phyloP scores from a whole-genome alignment of 352 stramenopile genomes.

The Phytophthora hibernalis region DNA sequence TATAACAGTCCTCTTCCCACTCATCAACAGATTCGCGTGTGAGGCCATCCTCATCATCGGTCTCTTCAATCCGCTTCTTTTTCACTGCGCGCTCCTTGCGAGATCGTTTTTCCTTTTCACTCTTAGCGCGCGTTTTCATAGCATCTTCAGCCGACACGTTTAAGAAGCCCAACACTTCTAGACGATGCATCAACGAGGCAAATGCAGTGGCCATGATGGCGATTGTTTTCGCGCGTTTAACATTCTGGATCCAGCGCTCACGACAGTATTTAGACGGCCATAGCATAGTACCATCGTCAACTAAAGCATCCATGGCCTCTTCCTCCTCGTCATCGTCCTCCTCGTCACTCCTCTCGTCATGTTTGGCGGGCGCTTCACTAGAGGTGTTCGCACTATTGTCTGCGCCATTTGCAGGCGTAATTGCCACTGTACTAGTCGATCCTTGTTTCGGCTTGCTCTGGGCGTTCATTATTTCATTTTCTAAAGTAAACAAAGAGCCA shows the following conservation, averaged over 20 bases:
- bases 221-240: conserved; percentile 62
- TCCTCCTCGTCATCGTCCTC: conserved; percentile 86
- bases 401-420: conserved; percentile 7
- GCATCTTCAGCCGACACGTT: conserved; percentile 57
- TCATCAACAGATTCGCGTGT: conserved; percentile 71
- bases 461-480: conserved; percentile 70
- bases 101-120: conserved; percentile 73
- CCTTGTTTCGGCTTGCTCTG: conserved; percentile 46
- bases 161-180: conserved; percentile 72
- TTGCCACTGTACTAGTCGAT: conserved; percentile 9
- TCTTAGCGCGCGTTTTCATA: conserved; percentile 66
- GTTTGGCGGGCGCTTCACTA: conserved; percentile 35
- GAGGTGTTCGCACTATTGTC: conserved; percentile 17
- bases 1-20: conserved; percentile 91
- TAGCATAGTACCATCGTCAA: conserved; percentile 66
- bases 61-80: conserved; percentile 69
- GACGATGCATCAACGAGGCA: conserved; percentile 68
- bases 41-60: conserved; percentile 51
- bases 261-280: conserved; percentile 81
- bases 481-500: conserved; percentile 56
- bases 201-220: conserved; percentile 65
- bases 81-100: conserved; percentile 74
- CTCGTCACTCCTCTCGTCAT: conserved; percentile 69
- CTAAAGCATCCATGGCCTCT: conserved; percentile 54
- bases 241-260: conserved; percentile 71